Evolutionary conservation across 1,139 yeast species (phyloP), one percentile per base, ranked within the genome.

Genomic region (Magnusiomyces paraingens): DNA sequence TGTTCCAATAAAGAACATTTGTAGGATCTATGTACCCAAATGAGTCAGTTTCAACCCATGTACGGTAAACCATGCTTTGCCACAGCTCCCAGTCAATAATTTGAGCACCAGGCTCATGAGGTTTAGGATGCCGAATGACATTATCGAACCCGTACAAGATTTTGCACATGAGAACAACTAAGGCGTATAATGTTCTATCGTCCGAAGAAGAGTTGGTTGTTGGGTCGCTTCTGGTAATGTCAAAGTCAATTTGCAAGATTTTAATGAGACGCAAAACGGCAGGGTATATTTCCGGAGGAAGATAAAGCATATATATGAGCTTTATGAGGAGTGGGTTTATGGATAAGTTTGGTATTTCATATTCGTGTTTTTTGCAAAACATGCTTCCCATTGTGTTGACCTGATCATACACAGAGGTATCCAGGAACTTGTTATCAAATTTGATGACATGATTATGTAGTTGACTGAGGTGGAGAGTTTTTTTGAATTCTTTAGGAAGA

Each of bases 101-200:
- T 15, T 60, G 62, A 6, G 59, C 58, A 1, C 63, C 61, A 14
- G 62, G 61, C 12, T 59, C 57, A 3, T 51, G 46, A 1, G 55
- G 46, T 15, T 55, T 46, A 8, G 61, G 58, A 8, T 51, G 57
- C 12, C 60, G 36, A 6, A 36, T 49, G 45, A 43, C 39, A 35
- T 60, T 62, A 50, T 70, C 74, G 17, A 70, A 58, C 1, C 73
- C 73, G 52, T 62, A 70, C 52, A 68, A 64, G 8, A 70, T 56
- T 54, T 69, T 70, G 1, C 61, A 59, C n/a, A 67, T 61, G 2
- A 67, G 57, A 3, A 69, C 53, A 12, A 70, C 59, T 4, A 46
- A n/a, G 22, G 49, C 41, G 41, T 46, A 46, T 2, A 46, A 10
- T 2, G 22, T 17, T 15, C 22, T 3, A 21, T 48, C 44, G 21